Evolutionary conservation across 495 filamentous ascomycete genomes (phyloP).

Genomic region (Penicillium subrubescens): DNA sequence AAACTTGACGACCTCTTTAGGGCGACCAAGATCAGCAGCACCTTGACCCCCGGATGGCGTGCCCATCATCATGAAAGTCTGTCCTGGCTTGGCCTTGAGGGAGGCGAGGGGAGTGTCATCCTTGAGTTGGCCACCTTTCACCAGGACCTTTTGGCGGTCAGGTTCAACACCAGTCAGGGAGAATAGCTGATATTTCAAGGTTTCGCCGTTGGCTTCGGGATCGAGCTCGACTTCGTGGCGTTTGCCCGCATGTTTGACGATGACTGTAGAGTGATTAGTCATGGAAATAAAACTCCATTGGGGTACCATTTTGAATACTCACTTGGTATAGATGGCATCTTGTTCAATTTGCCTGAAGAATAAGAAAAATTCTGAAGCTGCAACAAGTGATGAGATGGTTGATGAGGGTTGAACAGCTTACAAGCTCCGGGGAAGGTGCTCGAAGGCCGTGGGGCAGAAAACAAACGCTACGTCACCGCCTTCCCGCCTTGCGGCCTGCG

Average conservation of each 20-base stretch:
- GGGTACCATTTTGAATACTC: constrained; percentile 24
- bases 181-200: constrained; percentile 92
- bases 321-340: constrained; percentile 67
- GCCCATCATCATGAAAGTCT: constrained; percentile 96
- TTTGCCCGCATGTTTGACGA: constrained; percentile 94
- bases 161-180: constrained; percentile 95
- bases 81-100: constrained; percentile 80
- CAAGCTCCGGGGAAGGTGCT: constrained; percentile 31
- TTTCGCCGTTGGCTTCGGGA: constrained; percentile 79
- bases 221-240: constrained; percentile 93
- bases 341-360: constrained; percentile 9
- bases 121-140: constrained; percentile 93
- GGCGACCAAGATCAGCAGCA: constrained; percentile 60
- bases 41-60: constrained; percentile 69
- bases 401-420: constrained; percentile 29
- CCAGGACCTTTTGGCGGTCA: constrained; percentile 90
- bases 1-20: constrained; percentile 84
- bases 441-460: constrained; percentile 41
- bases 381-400: constrained; percentile 28
- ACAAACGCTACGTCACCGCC: constrained; percentile 28
- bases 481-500: constrained; percentile 1
- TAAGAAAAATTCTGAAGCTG: not conserved
- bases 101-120: constrained; percentile 87
- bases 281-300: not conserved
- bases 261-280: constrained; percentile 60